Conservation (phyloP, 2,329 filamentous ascomycete species). For the Aspergillus hortae region DNA sequence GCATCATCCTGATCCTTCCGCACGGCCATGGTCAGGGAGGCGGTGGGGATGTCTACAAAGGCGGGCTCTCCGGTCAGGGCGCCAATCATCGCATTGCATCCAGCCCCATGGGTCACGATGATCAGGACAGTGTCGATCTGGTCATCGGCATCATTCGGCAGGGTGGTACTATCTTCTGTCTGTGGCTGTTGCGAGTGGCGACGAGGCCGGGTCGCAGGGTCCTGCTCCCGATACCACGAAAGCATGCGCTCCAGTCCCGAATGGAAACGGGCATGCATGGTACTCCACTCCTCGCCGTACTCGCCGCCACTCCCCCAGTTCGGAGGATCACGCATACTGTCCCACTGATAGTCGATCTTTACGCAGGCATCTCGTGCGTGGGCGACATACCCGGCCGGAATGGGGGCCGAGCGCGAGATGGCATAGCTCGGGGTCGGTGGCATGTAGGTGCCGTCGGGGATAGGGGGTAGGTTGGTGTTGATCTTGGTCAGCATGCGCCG, state of each 20-base stretch:
- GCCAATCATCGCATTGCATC: conserved; percentile 91
- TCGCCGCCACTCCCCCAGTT: conserved; percentile 85
- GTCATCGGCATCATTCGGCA: conserved; percentile 52
- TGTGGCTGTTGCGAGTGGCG: conserved; percentile 16
- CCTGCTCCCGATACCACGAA: conserved; percentile 69
- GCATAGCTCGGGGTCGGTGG: conserved; percentile 80
- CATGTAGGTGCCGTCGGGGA: conserved; percentile 55
- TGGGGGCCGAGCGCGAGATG: conserved; percentile 72
- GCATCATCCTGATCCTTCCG: conserved; percentile 45
- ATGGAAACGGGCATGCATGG: conserved; percentile 89
- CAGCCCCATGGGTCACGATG: conserved; percentile 89
- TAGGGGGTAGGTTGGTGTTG: conserved; percentile 28
- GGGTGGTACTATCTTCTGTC: background rate
- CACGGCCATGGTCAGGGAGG: conserved; percentile 85
- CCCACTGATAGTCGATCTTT: conserved; percentile 91
- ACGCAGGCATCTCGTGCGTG: conserved; percentile 86
- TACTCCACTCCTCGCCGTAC: conserved; percentile 90
- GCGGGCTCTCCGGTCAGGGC: conserved; percentile 89
- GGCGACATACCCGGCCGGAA: conserved; percentile 81
- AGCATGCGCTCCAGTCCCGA: conserved; percentile 74
- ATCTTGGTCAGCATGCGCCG: conserved; percentile 27
- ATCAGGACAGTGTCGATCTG: conserved; percentile 75
- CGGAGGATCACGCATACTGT: conserved; percentile 75
- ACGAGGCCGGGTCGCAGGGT: conserved; percentile 18
- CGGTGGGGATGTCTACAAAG: conserved; percentile 82